phyloP scores from a whole-genome alignment of 169 alveolate species.

The Plasmodium blacklocki region DNA sequence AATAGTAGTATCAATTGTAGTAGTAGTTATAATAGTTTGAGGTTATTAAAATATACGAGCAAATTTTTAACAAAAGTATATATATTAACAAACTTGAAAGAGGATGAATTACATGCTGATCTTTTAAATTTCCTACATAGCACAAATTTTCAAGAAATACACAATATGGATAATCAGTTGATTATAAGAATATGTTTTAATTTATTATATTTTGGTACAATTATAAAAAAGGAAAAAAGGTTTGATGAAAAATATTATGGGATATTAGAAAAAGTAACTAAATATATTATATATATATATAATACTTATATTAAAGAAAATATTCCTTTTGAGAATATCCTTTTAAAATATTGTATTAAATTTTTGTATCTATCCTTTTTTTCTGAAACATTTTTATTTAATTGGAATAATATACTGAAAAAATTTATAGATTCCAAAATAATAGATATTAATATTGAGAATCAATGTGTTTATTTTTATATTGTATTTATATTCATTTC shows the following conservation, averaged over 20 bases:
- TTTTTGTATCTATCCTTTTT: slow-evolving; percentile 45
- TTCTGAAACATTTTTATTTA: slow-evolving; percentile 22
- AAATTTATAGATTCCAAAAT: slow-evolving; percentile 7
- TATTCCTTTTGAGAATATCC: slow-evolving; percentile 2
- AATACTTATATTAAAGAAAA: slow-evolving; percentile 6
- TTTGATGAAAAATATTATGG: slow-evolving; percentile 39
- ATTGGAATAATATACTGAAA: slow-evolving; percentile 30
- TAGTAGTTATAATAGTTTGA: background rate
- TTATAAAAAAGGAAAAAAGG: slow-evolving; percentile 41
- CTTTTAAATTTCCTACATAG: background rate
- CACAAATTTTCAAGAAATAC: slow-evolving; percentile 3
- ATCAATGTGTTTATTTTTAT: background rate
- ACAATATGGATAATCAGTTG: background rate
- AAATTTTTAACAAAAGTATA: slow-evolving; percentile 29
- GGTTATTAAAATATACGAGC: slow-evolving; percentile 2
- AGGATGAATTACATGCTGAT: slow-evolving; percentile 1
- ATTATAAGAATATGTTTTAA: background rate
- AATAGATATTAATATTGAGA: slow-evolving; percentile 1
- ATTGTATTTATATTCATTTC: slow-evolving; percentile 1
- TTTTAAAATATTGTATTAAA: slow-evolving; percentile 48
- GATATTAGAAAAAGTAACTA: slow-evolving; percentile 33
- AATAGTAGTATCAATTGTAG: background rate
- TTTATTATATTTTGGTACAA: slow-evolving; percentile 36
- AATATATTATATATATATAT: slow-evolving; percentile 33
- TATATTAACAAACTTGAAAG: slow-evolving; percentile 5